Evolutionary conservation across 1,284 basidiomycete genomes (phyloP), one percentile per base, ranked within the genome.

Genomic region (Cutaneotrichosporon dermatis): DNA sequence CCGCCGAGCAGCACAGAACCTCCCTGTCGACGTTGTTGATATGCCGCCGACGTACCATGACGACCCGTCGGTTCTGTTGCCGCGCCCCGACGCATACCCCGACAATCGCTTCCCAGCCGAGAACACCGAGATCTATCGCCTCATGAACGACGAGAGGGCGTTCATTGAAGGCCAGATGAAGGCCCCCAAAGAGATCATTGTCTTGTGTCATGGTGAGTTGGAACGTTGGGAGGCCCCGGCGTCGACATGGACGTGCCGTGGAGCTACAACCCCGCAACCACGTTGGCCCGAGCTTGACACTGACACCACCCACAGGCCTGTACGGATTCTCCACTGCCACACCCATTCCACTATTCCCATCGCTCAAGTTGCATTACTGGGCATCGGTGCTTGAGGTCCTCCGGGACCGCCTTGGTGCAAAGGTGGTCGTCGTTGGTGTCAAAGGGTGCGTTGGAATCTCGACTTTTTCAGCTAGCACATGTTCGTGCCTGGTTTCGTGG

Each of bases 371-470:
- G 73, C 93, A 98, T 67, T 99, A 99, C 75, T 99, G 96, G 96
- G 86, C 88, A 0, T 89, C 90, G 59, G 87, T 97, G 5, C 82
- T 98, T 45, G 86, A 85, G 46, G 85, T 96, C 7, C 81, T 99
- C 11, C 83, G 89, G 56, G 84, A 89, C 61, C 89, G 84, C 66
- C 82, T 98, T 16, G 90, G 92, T 6, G 93, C 89, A 25, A 90
- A 97, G 63, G 93, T 99, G 13, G 86, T 97, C 54, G 90, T 98
- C n/a, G 92, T 93, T 3, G 87, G 89, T 1, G 96, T 98, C 16
- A 96, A 96, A 50, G 87, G 88, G 89, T 92, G 72, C 69, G 88
- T 33, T 54, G n/a, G 55, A 25, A 15, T 37, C n/a, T 25, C 15
- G 41, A 35, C 15, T 43, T 59, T 12, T 49, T 49, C 45, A 16